Base-by-base conservation (phyloP, 768 basidiomycete genomes). In the Trametes sanguinea region DNA sequence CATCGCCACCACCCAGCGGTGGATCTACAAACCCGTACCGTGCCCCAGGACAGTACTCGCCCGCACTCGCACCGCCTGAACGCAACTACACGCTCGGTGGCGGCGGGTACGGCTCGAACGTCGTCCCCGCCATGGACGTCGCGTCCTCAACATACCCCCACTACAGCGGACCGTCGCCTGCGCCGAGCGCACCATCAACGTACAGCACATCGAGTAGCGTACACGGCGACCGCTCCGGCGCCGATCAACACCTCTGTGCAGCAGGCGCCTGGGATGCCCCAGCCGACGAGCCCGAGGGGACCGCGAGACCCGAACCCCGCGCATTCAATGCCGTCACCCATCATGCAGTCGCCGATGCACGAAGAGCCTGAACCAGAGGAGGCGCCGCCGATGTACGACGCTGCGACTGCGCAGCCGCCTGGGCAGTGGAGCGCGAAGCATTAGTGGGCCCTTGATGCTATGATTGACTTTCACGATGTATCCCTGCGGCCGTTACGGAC, bases 381-480 rank as follows among this genome's bases (percentile, higher is more conserved):
- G 35, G 65, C 75, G 29, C 90, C 90, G 13, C 89, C 90, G 32
- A 77, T 74, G 54, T 92, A 92, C 69, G 89, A 91, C 30, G 76
- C 77, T 14, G 83, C 82, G 17, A 69, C 76, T 29, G 75, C 83
- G 22, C 77, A 77, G 57, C 67, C 78, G 32, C 75, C 80, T 47
- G 85, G 83, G 22, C 78, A 79, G 54, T 87, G 86, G 86, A 81
- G 81, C 51, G 79, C 78, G 67, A 80, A 70, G 66, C 69, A 53
- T 13, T 69, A 62, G 65, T 54, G 48, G 48, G 17, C n/a, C 35
- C 35, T 37, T 11, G 35, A 6, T 37, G 35, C 11, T 6, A 37
- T 63, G 11, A 42, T 32, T 45, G 63, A 55, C 55, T 11, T 54
- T 50, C 47, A 42, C 43, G 40, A 35, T 30, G 35, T 37, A 37